Conservation (phyloP, 2,329 filamentous ascomycete species). For the Chaetomium sp. region DNA sequence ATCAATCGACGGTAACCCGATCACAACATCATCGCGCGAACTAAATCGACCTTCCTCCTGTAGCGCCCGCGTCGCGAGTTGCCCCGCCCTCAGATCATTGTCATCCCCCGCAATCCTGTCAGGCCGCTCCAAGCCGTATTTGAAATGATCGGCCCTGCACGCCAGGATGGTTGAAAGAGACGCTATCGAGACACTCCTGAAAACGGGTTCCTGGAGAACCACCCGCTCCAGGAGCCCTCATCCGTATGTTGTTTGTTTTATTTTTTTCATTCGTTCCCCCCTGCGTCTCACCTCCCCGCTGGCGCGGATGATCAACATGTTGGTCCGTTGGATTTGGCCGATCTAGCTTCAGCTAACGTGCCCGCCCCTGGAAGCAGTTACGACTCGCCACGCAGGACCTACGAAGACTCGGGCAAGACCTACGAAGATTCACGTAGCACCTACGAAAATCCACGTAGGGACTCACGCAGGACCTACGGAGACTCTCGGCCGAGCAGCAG, state of each 20-base stretch:
- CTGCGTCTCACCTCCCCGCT: too few species aligned
- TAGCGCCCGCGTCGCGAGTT: too few species aligned
- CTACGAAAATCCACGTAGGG: conserved; percentile 7
- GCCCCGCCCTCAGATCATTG: neutral
- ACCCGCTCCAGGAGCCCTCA: conserved; percentile 36
- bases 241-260: conserved; percentile 32
- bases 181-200: conserved; percentile 41
- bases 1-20: too few species aligned
- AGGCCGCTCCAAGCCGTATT: neutral
- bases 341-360: too few species aligned
- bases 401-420: conserved; percentile 11
- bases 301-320: too few species aligned
- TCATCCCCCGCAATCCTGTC: neutral
- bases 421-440: conserved; percentile 11
- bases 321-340: too few species aligned
- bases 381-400: conserved; percentile 11
- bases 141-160: neutral
- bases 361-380: conserved; percentile 3
- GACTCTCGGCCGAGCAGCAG: neutral
- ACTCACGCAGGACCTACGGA: conserved; percentile 10
- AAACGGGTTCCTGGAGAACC: conserved; percentile 46
- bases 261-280: too few species aligned
- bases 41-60: too few species aligned
- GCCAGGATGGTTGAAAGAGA: conserved; percentile 37
- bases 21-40: too few species aligned